Percentiles rank a stretch among this genome's conserved stretches.
These are phyloP conservation scores for Mrakia blollopis DNA, from an alignment of 768 basidiomycete genomes.

Conservation along the genomic window DNA sequence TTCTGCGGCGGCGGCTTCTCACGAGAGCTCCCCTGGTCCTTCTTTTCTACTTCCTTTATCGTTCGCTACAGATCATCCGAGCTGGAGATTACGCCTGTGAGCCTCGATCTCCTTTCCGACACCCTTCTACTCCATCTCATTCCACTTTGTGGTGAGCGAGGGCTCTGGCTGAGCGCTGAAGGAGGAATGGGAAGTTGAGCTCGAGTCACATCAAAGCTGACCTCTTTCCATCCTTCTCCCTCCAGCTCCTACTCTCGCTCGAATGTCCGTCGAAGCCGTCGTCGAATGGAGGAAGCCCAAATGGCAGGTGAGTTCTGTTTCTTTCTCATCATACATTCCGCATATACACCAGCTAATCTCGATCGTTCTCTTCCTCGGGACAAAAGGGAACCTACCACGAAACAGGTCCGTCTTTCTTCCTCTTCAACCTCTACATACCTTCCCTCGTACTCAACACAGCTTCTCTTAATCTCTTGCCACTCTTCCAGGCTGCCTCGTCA, in stretches of 20 bases:
- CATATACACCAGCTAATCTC: constrained; percentile 49
- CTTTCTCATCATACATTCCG: not conserved
- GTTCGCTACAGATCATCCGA: constrained; percentile 40
- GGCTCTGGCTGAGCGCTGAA: too few relatives aligned
- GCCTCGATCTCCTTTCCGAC: not conserved
- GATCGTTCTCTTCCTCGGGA: too few relatives aligned
- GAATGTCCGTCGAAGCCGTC: constrained; percentile 72
- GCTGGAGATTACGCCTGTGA: constrained; percentile 42
- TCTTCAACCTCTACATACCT: not conserved
- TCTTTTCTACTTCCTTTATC: not conserved
- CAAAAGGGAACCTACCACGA: constrained; percentile 64
- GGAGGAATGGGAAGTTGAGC: constrained; percentile 7
- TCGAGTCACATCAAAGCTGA: not conserved
- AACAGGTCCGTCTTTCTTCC: constrained; percentile 49
- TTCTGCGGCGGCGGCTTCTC: not conserved
- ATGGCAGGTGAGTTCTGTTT: constrained; percentile 38
- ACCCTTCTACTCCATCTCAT: too few relatives aligned
- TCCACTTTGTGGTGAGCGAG: constrained; percentile 14
- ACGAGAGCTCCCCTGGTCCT: too few relatives aligned
- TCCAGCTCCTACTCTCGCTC: constrained; percentile 44
- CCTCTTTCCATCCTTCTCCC: not conserved
- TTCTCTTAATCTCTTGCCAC: not conserved
- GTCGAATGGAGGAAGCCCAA: constrained; percentile 61
- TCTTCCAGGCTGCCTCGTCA: constrained; percentile 6
- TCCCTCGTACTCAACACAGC: not conserved